These are phyloP conservation scores for Styphnolobium japonicum DNA, from an alignment of 306 rosid species.

Conservation along the genomic window DNA sequence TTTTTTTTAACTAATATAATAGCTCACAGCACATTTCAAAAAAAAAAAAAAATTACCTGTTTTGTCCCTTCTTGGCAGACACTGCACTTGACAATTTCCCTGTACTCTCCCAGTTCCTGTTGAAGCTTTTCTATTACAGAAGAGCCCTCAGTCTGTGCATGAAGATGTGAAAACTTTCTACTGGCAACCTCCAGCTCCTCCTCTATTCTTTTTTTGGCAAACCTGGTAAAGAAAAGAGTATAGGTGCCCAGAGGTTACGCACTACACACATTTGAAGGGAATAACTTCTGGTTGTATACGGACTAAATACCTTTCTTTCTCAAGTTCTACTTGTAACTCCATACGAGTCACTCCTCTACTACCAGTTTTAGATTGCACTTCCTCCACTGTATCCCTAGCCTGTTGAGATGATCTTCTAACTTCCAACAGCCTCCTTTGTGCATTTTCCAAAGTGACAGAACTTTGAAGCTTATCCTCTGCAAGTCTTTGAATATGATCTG, in stretches of 20 bases:
- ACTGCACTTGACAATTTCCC: constrained; percentile 82
- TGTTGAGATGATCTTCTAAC: constrained; percentile 62
- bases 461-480: constrained; percentile 56
- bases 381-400: constrained; percentile 54
- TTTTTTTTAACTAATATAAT: not conserved
- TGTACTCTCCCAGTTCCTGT: constrained; percentile 81
- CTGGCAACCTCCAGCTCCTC: constrained; percentile 72
- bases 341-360: constrained; percentile 49
- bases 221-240: constrained; percentile 45
- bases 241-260: not conserved
- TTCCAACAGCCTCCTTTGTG: constrained; percentile 65
- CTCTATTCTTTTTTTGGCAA: constrained; percentile 66
- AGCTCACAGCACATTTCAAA: not conserved
- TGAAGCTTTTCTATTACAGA: constrained; percentile 74
- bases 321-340: constrained; percentile 71
- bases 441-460: constrained; percentile 52
- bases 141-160: constrained; percentile 65
- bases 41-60: constrained; percentile 64
- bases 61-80: constrained; percentile 83
- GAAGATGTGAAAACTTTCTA: constrained; percentile 61
- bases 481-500: constrained; percentile 64
- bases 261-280: not conserved
- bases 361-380: constrained; percentile 55
- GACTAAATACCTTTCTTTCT: constrained; percentile 74
- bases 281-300: not conserved